These are phyloP conservation scores for Candolleomyces efflorescens DNA, from an alignment of 768 basidiomycete species.

Conservation along the genomic window DNA sequence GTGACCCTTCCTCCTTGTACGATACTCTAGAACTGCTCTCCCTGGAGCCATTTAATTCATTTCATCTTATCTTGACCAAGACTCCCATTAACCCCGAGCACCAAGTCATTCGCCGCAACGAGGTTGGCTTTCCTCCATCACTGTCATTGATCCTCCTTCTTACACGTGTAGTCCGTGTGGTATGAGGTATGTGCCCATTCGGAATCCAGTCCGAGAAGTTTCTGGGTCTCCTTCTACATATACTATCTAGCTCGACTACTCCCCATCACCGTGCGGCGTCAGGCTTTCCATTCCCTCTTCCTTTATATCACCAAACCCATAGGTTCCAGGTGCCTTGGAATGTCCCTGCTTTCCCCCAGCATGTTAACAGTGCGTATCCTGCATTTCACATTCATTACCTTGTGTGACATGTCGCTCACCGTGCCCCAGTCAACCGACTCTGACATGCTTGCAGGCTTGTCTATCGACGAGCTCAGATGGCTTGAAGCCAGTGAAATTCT, in stretches of 20 bases:
- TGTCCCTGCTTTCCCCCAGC: constrained; percentile 10
- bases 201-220: constrained; percentile 7
- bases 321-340: constrained; percentile 9
- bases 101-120: constrained; percentile 23
- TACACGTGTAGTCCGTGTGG: constrained; percentile 45
- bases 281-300: constrained; percentile 9
- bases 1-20: constrained; percentile 23
- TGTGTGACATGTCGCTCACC: not conserved
- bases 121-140: constrained; percentile 27
- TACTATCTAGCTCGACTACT: constrained; percentile 4
- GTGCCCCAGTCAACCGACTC: constrained; percentile 22
- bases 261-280: constrained; percentile 12
- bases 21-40: constrained; percentile 12
- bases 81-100: constrained; percentile 3
- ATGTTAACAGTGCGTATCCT: constrained; percentile 15
- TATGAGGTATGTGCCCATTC: constrained; percentile 27
- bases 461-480: constrained; percentile 48
- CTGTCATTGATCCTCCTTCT: constrained; percentile 21
- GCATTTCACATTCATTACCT: not conserved
- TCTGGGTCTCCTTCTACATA: constrained; percentile 14
- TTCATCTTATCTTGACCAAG: constrained; percentile 14
- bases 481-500: constrained; percentile 33
- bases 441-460: constrained; percentile 28
- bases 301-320: constrained; percentile 9
- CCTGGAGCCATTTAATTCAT: constrained; percentile 23